Evolutionary conservation across 1,284 basidiomycete species (phyloP).

Genomic region (Sanghuangporus baumii): DNA sequence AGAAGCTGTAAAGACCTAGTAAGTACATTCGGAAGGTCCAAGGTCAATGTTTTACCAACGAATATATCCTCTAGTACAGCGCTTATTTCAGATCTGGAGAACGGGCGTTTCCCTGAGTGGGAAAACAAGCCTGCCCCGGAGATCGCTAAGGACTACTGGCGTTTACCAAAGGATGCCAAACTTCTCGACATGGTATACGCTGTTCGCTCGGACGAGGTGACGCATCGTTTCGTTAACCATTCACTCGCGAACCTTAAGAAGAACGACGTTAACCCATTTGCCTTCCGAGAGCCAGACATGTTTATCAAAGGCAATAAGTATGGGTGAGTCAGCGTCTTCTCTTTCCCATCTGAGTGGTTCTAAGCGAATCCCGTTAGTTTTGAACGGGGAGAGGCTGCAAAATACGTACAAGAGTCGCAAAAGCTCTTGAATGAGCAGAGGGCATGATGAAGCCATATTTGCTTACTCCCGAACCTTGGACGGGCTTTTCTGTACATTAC

Average conservation of each 20-base stretch:
- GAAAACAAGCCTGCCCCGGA: constrained; percentile 68
- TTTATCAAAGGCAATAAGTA: constrained; percentile 68
- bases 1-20: constrained; percentile 91
- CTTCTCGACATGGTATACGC: constrained; percentile 87
- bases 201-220: constrained; percentile 89
- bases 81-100: constrained; percentile 79
- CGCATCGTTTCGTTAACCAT: constrained; percentile 92
- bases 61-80: constrained; percentile 48
- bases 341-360: constrained; percentile 10
- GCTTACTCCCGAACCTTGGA: no score
- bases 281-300: constrained; percentile 85
- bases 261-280: constrained; percentile 88
- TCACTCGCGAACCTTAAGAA: constrained; percentile 80
- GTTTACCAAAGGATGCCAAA: constrained; percentile 66
- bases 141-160: constrained; percentile 95
- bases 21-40: neutral
- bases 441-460: neutral
- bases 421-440: constrained; percentile 8
- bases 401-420: constrained; percentile 54
- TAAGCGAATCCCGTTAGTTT: constrained; percentile 45
- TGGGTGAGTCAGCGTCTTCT: constrained; percentile 45
- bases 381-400: constrained; percentile 66
- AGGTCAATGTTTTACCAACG: neutral
- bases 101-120: constrained; percentile 89
- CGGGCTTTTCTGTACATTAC: no score